These are phyloP conservation scores for Diplodia seriata DNA, from an alignment of 2,329 filamentous ascomycete genomes.

Conservation along the genomic window DNA sequence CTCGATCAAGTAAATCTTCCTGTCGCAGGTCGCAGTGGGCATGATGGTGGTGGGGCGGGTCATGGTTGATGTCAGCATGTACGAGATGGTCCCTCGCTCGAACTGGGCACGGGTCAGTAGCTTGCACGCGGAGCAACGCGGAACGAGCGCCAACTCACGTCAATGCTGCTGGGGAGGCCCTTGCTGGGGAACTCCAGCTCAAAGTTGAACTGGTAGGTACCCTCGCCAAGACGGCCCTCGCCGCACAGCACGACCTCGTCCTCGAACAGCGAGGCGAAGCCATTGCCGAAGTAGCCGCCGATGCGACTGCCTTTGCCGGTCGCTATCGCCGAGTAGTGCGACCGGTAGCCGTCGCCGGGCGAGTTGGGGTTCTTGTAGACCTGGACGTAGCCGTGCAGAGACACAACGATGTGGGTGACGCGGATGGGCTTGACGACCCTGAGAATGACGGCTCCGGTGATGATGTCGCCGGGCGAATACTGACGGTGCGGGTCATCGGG, in stretches of 20 bases:
- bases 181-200: slow-evolving; percentile 73
- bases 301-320: slow-evolving; percentile 61
- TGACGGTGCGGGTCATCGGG: slow-evolving; percentile 79
- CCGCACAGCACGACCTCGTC: slow-evolving; percentile 82
- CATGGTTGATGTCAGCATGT: slow-evolving; percentile 86
- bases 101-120: slow-evolving; percentile 67
- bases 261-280: slow-evolving; percentile 80
- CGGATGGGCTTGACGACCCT: slow-evolving; percentile 75
- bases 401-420: slow-evolving; percentile 80
- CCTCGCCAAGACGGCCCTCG: slow-evolving; percentile 75
- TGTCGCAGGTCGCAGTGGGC: slow-evolving; percentile 79
- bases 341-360: slow-evolving; percentile 61
- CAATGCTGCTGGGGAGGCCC: slow-evolving; percentile 87
- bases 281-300: slow-evolving; percentile 72
- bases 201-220: slow-evolving; percentile 81
- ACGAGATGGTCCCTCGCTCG: slow-evolving; percentile 90
- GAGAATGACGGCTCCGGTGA: slow-evolving; percentile 75
- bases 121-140: neutral
- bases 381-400: slow-evolving; percentile 78
- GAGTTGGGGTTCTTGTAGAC: slow-evolving; percentile 75
- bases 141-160: slow-evolving; percentile 66
- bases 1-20: slow-evolving; percentile 80
- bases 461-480: slow-evolving; percentile 76
- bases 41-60: slow-evolving; percentile 88
- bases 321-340: slow-evolving; percentile 57